phyloP scores from a whole-genome alignment of 805 yeast genomes.

The Spathaspora gorwiae region DNA sequence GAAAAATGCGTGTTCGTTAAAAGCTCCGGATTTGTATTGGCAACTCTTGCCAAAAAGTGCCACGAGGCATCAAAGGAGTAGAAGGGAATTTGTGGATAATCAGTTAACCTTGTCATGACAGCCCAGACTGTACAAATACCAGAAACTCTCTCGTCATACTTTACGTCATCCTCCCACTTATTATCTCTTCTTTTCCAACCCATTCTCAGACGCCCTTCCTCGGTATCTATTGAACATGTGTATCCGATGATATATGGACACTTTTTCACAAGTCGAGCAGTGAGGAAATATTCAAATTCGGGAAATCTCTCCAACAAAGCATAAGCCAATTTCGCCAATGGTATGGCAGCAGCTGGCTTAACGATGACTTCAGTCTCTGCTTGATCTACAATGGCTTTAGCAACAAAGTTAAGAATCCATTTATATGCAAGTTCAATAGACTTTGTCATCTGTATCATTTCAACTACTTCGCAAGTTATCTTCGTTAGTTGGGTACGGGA shows the following conservation, averaged over 20 bases:
- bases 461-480: slow-evolving; percentile 48
- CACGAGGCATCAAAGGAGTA: slow-evolving; percentile 52
- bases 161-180: slow-evolving; percentile 58
- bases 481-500: slow-evolving; percentile 54
- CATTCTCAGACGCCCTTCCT: slow-evolving; percentile 76
- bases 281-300: slow-evolving; percentile 50
- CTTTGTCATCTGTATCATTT: slow-evolving; percentile 46
- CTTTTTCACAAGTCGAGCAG: slow-evolving; percentile 84
- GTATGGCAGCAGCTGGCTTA: slow-evolving; percentile 69
- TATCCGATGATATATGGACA: slow-evolving; percentile 88
- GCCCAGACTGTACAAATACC: slow-evolving; percentile 83
- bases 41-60: slow-evolving; percentile 66
- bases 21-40: slow-evolving; percentile 50
- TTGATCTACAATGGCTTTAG: slow-evolving; percentile 84
- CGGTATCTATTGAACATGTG: slow-evolving; percentile 70
- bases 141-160: slow-evolving; percentile 79
- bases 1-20: slow-evolving; percentile 68
- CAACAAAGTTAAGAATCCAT: slow-evolving; percentile 77
- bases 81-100: slow-evolving; percentile 22
- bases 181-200: slow-evolving; percentile 70
- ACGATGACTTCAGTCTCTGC: slow-evolving; percentile 90
- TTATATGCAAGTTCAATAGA: slow-evolving; percentile 49
- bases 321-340: slow-evolving; percentile 66
- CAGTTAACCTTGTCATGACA: slow-evolving; percentile 53
- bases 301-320: slow-evolving; percentile 46